Base-by-base conservation (phyloP, 2,329 filamentous ascomycete species). In the Bipolaris zeicola region DNA sequence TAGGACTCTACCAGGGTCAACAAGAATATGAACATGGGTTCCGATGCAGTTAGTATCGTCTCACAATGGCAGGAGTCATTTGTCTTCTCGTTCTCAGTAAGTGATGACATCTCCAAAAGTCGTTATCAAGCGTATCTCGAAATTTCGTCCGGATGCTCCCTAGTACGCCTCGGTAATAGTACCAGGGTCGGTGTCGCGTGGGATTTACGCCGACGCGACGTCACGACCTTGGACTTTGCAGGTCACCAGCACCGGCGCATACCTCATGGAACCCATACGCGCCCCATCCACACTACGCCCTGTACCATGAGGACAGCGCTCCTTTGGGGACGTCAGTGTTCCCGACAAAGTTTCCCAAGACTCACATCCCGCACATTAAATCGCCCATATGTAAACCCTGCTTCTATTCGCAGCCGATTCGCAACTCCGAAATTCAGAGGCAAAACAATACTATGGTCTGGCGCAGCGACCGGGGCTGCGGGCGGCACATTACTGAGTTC, bases 221-320 rank as follows among this genome's bases (percentile, higher is more conserved):
- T 68, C 66, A 68, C 63, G 56, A 61, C 50, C 45, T 37, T 43
- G 44, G 57, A 50, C 45, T 52, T 22, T 36, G 42, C 45, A 33
- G 24, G 26, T 48, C 36, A 34, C 28, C 36, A 31, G 47, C 33
- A 44, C 45, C 20, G 37, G 39, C 53, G 51, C 36, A 37, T 38
- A 43, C 56, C 55, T 61, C 63, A 74, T 74, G 70, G 69, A 65
- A 57, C 24, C 47, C 51, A 45, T 56, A 52, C 65, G 68, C 67
- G 55, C 60, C 55, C 50, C 49, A 57, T 58, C 52, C 48, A 52
- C 58, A 52, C 60, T 52, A 60, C 61, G 63, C 59, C 59, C 62
- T 53, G 66, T 68, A 78, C 61, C 66, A 85, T 85, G 82, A 83
- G 79, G 76, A 75, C 77, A 72, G 77, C 74, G 69, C 70, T 79